Base-by-base conservation (phyloP, 805 yeast species). In the Lachancea mirantina region DNA sequence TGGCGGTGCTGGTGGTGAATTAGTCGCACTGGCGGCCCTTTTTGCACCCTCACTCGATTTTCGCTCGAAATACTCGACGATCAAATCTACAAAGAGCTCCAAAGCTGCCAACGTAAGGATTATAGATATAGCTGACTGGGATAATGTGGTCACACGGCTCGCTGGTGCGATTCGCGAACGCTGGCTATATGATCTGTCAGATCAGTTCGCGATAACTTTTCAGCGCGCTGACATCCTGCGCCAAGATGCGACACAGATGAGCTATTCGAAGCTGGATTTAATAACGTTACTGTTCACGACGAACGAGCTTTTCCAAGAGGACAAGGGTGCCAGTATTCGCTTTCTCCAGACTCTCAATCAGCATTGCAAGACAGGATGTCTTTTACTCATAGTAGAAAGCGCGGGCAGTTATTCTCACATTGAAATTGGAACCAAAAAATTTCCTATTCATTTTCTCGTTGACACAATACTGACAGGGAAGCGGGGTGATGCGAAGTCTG, bases 391-490 rank as follows among this genome's bases (percentile, higher is more conserved):
- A 15, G 73, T 84, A 2, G 96, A 85, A 49, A 79, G 92, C 59
- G 96, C 96, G 0, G 95, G 96, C 1, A 81, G 94, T 7, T 85
- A 78, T 56, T 83, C 94, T 1, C 78, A 84, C 46, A 81, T 85
- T 23, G 68, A 74, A 2, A 69, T 85, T 26, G 95, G 95, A 3
- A 56, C 73, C 19, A 84, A 80, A 52, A 71, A 64, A 43, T 85
- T 85, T 61, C 95, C 95, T 0, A 78, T 85, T 3, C 87, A 84
- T 43, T 84, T 80, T 46, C 63, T 85, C 23, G 64, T 87, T 8
- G 94, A 85, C 49, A 82, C 79, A 22, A 65, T 84, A 1, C 58
- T 85, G 20, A 64, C 76, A 16, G 83, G 84, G 2, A 65, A 58
- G 36, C 63, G 64, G 19, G 59, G 59, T 2, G 49, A 47, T 18